Base-by-base conservation (phyloP, 139 green algal species). In the Chlorella sorokiniana region DNA sequence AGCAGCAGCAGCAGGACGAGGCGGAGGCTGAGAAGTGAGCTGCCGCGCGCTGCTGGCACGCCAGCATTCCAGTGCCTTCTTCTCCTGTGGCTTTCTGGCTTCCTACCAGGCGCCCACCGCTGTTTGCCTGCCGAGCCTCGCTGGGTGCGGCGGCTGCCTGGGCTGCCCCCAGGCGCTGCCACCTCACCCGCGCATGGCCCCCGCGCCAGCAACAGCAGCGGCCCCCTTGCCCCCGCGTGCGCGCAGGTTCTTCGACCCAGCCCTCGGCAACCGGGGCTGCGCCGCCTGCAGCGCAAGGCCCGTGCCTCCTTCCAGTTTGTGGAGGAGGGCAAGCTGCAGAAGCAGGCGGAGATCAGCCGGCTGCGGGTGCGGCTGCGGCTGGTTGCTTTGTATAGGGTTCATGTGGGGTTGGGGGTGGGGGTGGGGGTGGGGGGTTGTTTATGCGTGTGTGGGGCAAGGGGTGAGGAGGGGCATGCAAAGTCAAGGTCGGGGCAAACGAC, bases 281-380 rank as follows among this genome's bases (percentile, higher is more conserved):
- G 56, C 6, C 71, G 76, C 31, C 25, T 87, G 45, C 80, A 91
- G 37, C 81, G 86, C 51, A 65, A 81, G 1, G 73, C 62, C 33
- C 84, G 83, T 2, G 48, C 44, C 8, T 76, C 75, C 9, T 88
- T 95, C 63, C 85, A 90, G 29, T 95, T 95, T 85, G 87, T 95
- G 11, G 78, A 94, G 78, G 82, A 93, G 74, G 93, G 93, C 7
- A 82, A 73, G 59, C 90, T 94, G 48, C 82, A 93, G 81, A 84
- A 85, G 59, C 81, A 94, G 78, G 93, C 92, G 23, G 91, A 96
- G 69, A 73, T 88, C 7, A 51, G 33, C 31, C 81, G 89, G n/a
- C 82, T 92, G 59, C 72, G 79, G 79, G 84, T 83, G 38, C 20
- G 75, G 18, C 56, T 72, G 52, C 52, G 20, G 6, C 10, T 8